phyloP scores from a whole-genome alignment of 2,329 filamentous ascomycete genomes.

The Ophiosphaerella herpotricha region DNA sequence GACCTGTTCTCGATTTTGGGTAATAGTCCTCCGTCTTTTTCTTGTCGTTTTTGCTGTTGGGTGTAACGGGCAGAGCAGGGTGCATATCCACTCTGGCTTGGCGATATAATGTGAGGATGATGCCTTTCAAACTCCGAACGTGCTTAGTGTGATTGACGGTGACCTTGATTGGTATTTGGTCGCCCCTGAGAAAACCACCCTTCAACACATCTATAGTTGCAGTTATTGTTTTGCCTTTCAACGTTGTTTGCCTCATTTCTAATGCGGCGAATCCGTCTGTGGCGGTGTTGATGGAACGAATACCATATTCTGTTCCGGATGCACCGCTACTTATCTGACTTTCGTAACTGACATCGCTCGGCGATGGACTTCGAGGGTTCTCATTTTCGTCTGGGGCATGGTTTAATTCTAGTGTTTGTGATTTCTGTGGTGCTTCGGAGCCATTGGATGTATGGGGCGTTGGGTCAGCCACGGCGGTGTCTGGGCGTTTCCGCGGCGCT shows the following conservation, averaged over 20 bases:
- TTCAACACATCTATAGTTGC: slow-evolving; percentile 82
- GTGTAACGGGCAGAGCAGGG: slow-evolving; percentile 63
- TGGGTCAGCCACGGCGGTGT: slow-evolving; percentile 15
- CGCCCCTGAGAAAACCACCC: slow-evolving; percentile 84
- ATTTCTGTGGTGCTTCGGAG: slow-evolving; percentile 25
- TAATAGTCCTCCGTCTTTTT: slow-evolving; percentile 82
- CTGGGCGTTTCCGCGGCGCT: slow-evolving; percentile 39
- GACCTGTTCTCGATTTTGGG: slow-evolving; percentile 82
- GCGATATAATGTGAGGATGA: slow-evolving; percentile 90
- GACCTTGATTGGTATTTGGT: slow-evolving; percentile 78
- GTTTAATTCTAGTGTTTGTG: slow-evolving; percentile 25
- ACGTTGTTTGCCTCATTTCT: slow-evolving; percentile 56
- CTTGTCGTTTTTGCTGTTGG: slow-evolving; percentile 68
- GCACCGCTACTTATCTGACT: slow-evolving; percentile 61
- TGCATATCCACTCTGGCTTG: slow-evolving; percentile 88
- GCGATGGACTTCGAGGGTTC: slow-evolving; percentile 50
- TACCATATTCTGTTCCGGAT: slow-evolving; percentile 49
- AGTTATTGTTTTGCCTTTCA: slow-evolving; percentile 77
- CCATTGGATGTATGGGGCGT: slow-evolving; percentile 17
- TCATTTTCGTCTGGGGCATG: slow-evolving; percentile 37
- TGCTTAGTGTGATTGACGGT: slow-evolving; percentile 85
- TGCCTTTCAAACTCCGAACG: slow-evolving; percentile 87
- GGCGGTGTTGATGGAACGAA: slow-evolving; percentile 48
- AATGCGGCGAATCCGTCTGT: slow-evolving; percentile 48
- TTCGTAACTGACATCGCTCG: slow-evolving; percentile 54